Evolutionary conservation across 352 stramenopile genomes (phyloP).

Genomic region (Bremia lactucae): DNA sequence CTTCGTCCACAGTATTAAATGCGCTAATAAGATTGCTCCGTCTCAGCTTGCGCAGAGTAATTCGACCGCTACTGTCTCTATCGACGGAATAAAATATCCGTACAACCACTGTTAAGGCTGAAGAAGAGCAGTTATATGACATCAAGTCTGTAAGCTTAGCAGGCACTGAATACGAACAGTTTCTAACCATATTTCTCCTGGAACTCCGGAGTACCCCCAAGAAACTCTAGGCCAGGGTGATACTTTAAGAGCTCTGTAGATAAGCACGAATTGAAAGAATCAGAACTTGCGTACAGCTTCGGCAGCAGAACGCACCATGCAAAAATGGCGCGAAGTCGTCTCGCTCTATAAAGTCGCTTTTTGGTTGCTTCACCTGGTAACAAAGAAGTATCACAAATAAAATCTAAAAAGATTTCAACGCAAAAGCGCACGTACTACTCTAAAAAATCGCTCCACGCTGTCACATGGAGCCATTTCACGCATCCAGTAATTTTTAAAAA

Average conservation of each 20-base stretch:
- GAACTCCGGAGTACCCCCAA: conserved; percentile 97
- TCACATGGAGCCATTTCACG: conserved; percentile 93
- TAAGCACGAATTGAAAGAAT: conserved; percentile 1
- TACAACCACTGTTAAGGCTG: conserved; percentile 92
- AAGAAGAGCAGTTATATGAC: not conserved
- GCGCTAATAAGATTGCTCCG: conserved; percentile 91
- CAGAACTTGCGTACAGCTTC: conserved; percentile 12
- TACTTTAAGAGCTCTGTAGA: conserved; percentile 77
- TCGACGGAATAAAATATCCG: conserved; percentile 93
- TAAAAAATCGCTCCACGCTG: conserved; percentile 95
- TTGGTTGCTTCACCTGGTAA: conserved; percentile 86
- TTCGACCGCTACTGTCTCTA: conserved; percentile 89
- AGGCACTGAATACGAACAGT: too few relatives aligned
- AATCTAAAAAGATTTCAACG: too few relatives aligned
- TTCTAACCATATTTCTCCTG: conserved; percentile 95
- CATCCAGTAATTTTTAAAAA: conserved; percentile 91
- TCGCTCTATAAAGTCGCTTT: conserved; percentile 83
- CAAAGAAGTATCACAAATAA: conserved; percentile 2
- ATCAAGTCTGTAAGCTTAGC: too few relatives aligned
- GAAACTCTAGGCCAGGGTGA: conserved; percentile 91
- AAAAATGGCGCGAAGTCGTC: conserved; percentile 98
- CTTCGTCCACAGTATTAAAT: conserved; percentile 95
- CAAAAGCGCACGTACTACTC: conserved; percentile 57
- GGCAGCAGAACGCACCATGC: conserved; percentile 50
- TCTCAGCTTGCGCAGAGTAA: conserved; percentile 91